Conservation (phyloP, 1,284 basidiomycete species). For the Malassezia sp. region DNA sequence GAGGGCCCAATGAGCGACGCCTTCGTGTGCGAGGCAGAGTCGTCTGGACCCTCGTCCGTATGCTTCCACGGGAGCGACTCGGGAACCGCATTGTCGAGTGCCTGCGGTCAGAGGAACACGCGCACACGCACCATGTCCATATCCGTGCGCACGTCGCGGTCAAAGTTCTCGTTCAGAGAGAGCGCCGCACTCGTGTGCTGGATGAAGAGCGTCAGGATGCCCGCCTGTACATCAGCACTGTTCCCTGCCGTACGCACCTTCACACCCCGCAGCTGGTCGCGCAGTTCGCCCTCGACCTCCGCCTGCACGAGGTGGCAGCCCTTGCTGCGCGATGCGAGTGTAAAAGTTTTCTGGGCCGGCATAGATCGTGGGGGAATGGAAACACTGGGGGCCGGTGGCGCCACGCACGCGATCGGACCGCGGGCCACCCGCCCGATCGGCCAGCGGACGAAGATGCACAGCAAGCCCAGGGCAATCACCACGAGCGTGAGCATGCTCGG, state of each 20-base stretch:
- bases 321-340: conserved; percentile 49
- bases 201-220: conserved; percentile 52
- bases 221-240: too few species aligned
- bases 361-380: conserved; percentile 49
- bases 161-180: conserved; percentile 76
- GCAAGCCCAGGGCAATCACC: conserved; percentile 6
- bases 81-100: conserved; percentile 64
- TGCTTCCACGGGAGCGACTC: conserved; percentile 76
- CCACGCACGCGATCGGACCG: background rate
- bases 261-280: conserved; percentile 63
- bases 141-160: conserved; percentile 53
- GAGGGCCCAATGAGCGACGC: conserved; percentile 69
- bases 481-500: conserved; percentile 3
- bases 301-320: conserved; percentile 73
- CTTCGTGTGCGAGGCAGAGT: conserved; percentile 68
- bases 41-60: conserved; percentile 60
- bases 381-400: background rate
- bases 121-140: conserved; percentile 49
- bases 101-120: conserved; percentile 43
- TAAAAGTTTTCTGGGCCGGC: conserved; percentile 86
- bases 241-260: too few species aligned
- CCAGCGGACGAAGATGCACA: background rate
- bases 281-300: conserved; percentile 53
- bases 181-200: conserved; percentile 82
- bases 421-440: background rate